Conservation (phyloP, 371 early-diverging fungal genomes). For the Mucor circinelloides region DNA sequence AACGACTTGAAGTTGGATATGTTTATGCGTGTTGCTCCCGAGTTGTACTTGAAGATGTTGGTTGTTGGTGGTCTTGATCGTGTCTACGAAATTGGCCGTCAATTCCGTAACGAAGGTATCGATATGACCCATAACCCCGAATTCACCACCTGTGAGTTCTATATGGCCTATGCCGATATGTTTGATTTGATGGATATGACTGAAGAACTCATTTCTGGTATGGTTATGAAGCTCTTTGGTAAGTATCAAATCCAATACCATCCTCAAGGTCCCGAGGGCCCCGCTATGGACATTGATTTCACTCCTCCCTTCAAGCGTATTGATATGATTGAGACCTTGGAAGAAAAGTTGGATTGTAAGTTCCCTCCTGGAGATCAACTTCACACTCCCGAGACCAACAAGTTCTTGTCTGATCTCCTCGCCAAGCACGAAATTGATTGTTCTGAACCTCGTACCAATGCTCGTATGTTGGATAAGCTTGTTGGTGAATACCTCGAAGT, state of each 20-base stretch:
- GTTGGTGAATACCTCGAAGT: constrained; percentile 98
- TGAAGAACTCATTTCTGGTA: constrained; percentile 89
- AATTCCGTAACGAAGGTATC: constrained; percentile 99
- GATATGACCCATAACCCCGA: constrained; percentile 99
- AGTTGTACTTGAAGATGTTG: constrained; percentile 97
- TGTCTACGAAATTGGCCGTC: constrained; percentile 99
- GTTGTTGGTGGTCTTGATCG: constrained; percentile 99
- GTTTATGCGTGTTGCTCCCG: constrained; percentile 99
- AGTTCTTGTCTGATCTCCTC: constrained; percentile 92
- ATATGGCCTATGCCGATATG: constrained; percentile 99
- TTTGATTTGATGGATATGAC: constrained; percentile 96
- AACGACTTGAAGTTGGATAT: constrained; percentile 99
- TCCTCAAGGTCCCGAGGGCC: constrained; percentile 87
- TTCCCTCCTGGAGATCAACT: constrained; percentile 91
- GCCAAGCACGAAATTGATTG: constrained; percentile 92
- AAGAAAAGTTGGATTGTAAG: constrained; percentile 85
- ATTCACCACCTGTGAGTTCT: constrained; percentile 98
- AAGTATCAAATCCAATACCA: constrained; percentile 90
- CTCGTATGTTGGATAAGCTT: constrained; percentile 98
- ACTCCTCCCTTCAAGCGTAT: constrained; percentile 97
- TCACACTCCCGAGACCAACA: constrained; percentile 79
- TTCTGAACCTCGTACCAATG: constrained; percentile 92
- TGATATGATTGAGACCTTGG: constrained; percentile 94
- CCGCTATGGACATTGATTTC: constrained; percentile 89
- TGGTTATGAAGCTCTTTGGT: constrained; percentile 93